phyloP scores from a whole-genome alignment of 1,284 basidiomycete genomes.

The Ceratobasidium papillatum region DNA sequence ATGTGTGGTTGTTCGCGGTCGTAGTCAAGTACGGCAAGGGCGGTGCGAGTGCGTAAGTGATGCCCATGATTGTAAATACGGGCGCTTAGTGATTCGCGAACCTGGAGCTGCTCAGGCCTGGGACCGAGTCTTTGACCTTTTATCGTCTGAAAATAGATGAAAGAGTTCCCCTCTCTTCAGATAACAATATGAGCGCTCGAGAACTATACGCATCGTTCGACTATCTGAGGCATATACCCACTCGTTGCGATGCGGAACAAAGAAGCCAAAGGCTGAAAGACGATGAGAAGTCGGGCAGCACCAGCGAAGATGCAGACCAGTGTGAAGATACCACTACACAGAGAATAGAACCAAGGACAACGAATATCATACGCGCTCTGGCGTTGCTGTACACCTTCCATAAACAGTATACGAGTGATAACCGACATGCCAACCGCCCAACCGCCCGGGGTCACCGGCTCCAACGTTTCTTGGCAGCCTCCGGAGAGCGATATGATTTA shows the following conservation, averaged over 20 bases:
- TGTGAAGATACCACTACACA: neutral
- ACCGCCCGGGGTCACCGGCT: slow-evolving; percentile 16
- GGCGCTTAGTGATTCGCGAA: slow-evolving; percentile 19
- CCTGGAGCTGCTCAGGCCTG: neutral
- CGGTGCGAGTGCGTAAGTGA: slow-evolving; percentile 25
- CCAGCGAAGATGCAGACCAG: neutral
- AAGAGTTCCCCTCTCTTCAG: neutral
- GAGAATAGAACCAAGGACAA: neutral
- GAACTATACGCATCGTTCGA: neutral
- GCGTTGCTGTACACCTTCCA: neutral
- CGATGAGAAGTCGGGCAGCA: neutral
- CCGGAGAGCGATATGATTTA: neutral
- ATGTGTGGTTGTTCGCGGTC: slow-evolving; percentile 10
- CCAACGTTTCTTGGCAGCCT: neutral
- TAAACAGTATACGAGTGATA: neutral
- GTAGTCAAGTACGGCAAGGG: slow-evolving; percentile 26
- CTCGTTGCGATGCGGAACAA: neutral
- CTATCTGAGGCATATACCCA: neutral
- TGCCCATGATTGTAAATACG: slow-evolving; percentile 12
- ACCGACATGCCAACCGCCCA: neutral
- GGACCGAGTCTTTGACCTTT: neutral
- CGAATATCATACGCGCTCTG: neutral
- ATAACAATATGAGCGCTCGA: neutral
- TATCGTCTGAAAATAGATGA: neutral
- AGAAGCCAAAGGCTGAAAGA: neutral